Conservation (phyloP, 768 basidiomycete genomes). For the Neoboletus brunneissimus region DNA sequence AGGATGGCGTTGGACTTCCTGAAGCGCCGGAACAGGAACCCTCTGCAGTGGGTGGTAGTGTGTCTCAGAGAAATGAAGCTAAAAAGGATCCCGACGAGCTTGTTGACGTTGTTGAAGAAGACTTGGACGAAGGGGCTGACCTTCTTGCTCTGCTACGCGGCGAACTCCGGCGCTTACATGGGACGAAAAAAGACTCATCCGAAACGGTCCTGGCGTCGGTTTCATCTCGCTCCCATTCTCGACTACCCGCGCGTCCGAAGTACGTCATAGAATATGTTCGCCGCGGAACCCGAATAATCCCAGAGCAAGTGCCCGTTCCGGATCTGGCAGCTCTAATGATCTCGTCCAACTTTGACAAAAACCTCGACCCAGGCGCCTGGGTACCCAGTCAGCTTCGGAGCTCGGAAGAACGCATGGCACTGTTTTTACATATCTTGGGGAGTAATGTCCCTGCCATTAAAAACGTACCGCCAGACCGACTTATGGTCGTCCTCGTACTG, state of each 20-base stretch:
- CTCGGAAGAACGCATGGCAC: constrained; percentile 47
- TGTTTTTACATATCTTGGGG: constrained; percentile 54
- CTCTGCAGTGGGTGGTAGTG: constrained; percentile 19
- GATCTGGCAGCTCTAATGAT: constrained; percentile 49
- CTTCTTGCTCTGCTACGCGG: constrained; percentile 60
- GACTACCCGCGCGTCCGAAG: constrained; percentile 19
- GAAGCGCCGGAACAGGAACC: constrained; percentile 23
- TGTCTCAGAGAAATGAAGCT: constrained; percentile 27
- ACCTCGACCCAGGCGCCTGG: constrained; percentile 19
- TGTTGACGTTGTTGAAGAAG: constrained; percentile 64
- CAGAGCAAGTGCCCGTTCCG: constrained; percentile 54
- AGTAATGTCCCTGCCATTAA: constrained; percentile 52
- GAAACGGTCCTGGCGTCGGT: constrained; percentile 30
- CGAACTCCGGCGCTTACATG: constrained; percentile 59
- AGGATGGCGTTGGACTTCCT: constrained; percentile 64
- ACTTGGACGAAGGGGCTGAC: no score
- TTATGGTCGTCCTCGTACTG: constrained; percentile 53
- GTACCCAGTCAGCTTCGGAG: constrained; percentile 49
- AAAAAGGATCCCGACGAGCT: constrained; percentile 57
- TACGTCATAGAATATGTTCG: constrained; percentile 58
- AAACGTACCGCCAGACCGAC: constrained; percentile 42
- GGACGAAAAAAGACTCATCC: constrained; percentile 34
- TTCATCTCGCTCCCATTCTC: constrained; percentile 32
- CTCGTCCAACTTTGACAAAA: constrained; percentile 32
- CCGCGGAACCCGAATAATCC: constrained; percentile 63